Conservation (phyloP, 805 yeast species). For the Cyberlindnera japonica region DNA sequence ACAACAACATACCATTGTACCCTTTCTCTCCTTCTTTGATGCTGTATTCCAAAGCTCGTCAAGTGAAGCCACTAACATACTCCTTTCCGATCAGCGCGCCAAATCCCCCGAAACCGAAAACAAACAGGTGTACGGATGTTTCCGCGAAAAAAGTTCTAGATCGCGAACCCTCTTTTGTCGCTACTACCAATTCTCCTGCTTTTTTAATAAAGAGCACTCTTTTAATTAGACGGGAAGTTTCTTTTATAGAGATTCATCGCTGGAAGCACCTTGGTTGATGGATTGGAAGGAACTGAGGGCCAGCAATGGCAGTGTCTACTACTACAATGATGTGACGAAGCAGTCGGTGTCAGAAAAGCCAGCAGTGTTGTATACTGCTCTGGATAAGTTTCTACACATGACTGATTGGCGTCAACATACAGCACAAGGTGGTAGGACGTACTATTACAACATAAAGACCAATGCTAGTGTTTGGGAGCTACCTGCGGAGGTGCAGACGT, state of each 20-base stretch:
- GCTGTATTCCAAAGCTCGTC: not conserved
- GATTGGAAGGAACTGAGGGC: constrained; percentile 65
- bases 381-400: constrained; percentile 43
- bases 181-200: too few species aligned
- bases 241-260: too few species aligned
- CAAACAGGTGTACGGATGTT: constrained; percentile 6
- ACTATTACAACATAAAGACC: constrained; percentile 65
- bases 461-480: constrained; percentile 76
- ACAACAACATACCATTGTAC: constrained; percentile 3
- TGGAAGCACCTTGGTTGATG: too few species aligned
- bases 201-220: too few species aligned
- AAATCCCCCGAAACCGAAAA: not conserved
- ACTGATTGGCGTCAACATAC: constrained; percentile 52
- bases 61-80: too few species aligned
- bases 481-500: constrained; percentile 49
- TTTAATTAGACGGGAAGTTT: too few species aligned
- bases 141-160: not conserved
- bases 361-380: constrained; percentile 39
- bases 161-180: too few species aligned
- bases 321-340: constrained; percentile 60
- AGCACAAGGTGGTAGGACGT: constrained; percentile 55
- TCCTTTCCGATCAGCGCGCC: not conserved
- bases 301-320: constrained; percentile 61
- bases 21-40: too few species aligned
- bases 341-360: constrained; percentile 85